Base-by-base conservation (phyloP, 2,329 filamentous ascomycete genomes). In the Fusarium xyrophilum region DNA sequence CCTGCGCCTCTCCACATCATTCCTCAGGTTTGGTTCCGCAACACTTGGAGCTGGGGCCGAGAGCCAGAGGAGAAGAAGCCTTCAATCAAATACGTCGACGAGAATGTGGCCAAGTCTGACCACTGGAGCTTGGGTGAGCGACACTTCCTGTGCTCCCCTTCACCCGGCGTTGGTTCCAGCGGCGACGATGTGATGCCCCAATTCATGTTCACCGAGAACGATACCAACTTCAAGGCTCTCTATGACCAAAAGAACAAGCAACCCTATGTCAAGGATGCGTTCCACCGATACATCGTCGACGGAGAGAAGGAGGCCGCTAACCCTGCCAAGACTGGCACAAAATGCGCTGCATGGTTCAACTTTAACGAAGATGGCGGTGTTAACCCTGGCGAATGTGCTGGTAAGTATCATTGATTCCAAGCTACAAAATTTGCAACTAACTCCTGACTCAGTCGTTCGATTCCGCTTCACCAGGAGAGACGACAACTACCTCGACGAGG, bases 21-120 rank as follows among this genome's bases (percentile, higher is more conserved):
- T 43, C 95, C 95, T 12, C 96, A 98, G 64, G 88, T 97, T 54
- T 97, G 94, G 93, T 98, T 97, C 83, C 89, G 95, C 69, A 98
- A 98, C 79, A 97, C 94, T 6, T 98, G 96, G 96, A 88, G 91
- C 39, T 98, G 95, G 95, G 95, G 94, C 25, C 87, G 91, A 67
- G 92, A 97, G 75, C 78, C 88, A 14, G 82, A 85, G 32, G 87
- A 91, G 52, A 89, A 90, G 77, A 97, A 96, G 80, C 96, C 95
- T 0, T 88, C 84, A n/a, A 91, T 97, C 65, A 83, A 85, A 53
- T 85, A 88, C 67, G 81, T 89, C 28, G 86, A 84, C 27, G 87
- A 91, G 30, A 89, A 90, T 48, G 85, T 90, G 56, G 90, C 89
- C 57, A 89, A 92, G 74, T 91, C 93, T n/a, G 88, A 87, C 33